Evolutionary conservation across 768 basidiomycete genomes (phyloP).

Genomic region (Suillus fuscotomentosus): DNA sequence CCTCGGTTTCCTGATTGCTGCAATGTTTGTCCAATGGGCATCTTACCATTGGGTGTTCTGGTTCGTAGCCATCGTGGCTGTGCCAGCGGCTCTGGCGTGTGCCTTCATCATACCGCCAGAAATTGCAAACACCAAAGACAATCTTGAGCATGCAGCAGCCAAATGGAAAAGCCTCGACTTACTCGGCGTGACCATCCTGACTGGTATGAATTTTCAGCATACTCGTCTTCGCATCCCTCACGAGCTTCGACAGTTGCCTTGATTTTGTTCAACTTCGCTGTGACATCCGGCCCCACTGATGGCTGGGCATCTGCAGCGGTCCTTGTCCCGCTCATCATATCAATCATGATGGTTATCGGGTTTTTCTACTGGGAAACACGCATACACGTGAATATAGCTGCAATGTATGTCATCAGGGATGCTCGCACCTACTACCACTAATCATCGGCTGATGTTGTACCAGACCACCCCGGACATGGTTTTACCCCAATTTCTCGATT

Average conservation of each 20-base stretch:
- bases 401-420: constrained; percentile 32
- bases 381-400: constrained; percentile 39
- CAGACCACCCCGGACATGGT: constrained; percentile 25
- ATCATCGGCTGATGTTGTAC: background rate
- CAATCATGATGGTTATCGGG: constrained; percentile 34
- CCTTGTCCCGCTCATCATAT: constrained; percentile 44
- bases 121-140: constrained; percentile 1
- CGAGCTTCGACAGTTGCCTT: constrained; percentile 19
- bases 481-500: constrained; percentile 38
- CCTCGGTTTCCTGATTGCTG: constrained; percentile 42
- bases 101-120: constrained; percentile 35
- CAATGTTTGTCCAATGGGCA: constrained; percentile 36
- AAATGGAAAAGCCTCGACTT: constrained; percentile 37
- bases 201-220: constrained; percentile 22
- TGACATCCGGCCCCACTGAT: constrained; percentile 43
- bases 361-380: constrained; percentile 54
- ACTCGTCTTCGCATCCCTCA: background rate
- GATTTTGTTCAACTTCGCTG: constrained; percentile 37
- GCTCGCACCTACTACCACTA: background rate
- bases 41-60: constrained; percentile 31
- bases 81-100: constrained; percentile 29
- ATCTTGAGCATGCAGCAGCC: background rate
- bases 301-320: constrained; percentile 50
- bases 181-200: constrained; percentile 37
- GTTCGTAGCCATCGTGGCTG: constrained; percentile 37